Base-by-base conservation (phyloP, 257 asterid species). In the Solanum virginianum region DNA sequence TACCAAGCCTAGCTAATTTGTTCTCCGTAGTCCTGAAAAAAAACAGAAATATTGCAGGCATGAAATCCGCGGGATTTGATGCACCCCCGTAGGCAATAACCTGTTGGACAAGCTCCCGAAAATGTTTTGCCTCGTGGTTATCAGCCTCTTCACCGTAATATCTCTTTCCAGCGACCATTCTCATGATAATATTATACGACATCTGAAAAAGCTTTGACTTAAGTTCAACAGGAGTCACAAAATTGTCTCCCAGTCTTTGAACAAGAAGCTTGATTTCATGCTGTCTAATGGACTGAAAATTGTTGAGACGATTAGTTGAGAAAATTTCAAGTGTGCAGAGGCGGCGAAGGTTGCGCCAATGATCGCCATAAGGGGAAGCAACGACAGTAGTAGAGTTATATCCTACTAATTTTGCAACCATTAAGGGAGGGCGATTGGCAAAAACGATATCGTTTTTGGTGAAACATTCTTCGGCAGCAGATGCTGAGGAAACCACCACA, bases 101-200 rank as follows among this genome's bases (percentile, higher is more conserved):
- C 85, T 90, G 91, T 4, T 84, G 49, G 2, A 89, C 74, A 0
- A 91, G 87, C 83, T 66, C 87, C 32, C 90, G 86, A 22, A 94
- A 91, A 57, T 83, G 36, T 82, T 41, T 85, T 8, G 93, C 92
- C 87, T 90, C 93, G 15, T 86, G 77, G 9, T 68, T 41, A 2
- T 85, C 86, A 29, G 82, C 93, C 4, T 72, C 92, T 51, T 69
- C 95, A 0, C 96, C 94, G 10, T 77, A 90, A 49, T 89, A 89
- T 10, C 94, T 74, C 84, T 94, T 93, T 10, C 97, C 98, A 14
- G 89, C 90, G 0, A 91, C 88, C 97, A 94, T 94, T 59, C 95
- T 91, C 97, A 91, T 88, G 26, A 94, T 91, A 26, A 80, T 83
- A 26, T 93, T 94, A 54, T 89, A 88, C 1, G 90, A 83, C 81